These are phyloP conservation scores for Camelina neglecta DNA, from an alignment of 345 rosid genomes.

Conservation along the genomic window DNA sequence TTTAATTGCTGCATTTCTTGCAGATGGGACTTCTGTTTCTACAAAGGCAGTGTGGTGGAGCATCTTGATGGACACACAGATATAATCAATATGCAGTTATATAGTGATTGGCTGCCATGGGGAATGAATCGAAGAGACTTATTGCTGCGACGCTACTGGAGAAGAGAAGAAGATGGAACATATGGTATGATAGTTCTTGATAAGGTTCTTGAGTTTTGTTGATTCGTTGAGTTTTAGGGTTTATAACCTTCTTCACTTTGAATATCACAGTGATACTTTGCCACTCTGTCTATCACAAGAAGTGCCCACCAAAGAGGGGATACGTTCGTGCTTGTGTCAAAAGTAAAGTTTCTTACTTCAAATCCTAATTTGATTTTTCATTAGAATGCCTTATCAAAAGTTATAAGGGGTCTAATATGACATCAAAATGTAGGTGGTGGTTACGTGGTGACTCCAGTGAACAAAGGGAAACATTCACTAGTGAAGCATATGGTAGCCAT, in stretches of 20 bases:
- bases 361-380: not conserved
- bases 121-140: constrained; percentile 85
- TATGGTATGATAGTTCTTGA: constrained; percentile 59
- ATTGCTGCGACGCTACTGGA: constrained; percentile 84
- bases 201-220: not conserved
- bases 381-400: not conserved
- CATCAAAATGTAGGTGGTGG: constrained; percentile 73
- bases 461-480: constrained; percentile 70
- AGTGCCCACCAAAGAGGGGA: constrained; percentile 71
- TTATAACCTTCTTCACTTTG: constrained; percentile 26
- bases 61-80: constrained; percentile 94
- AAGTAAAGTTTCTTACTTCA: constrained; percentile 58
- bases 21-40: constrained; percentile 95
- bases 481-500: constrained; percentile 95
- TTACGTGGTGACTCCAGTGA: constrained; percentile 74
- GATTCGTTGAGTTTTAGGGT: not conserved
- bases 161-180: constrained; percentile 96
- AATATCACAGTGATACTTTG: constrained; percentile 72
- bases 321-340: constrained; percentile 89
- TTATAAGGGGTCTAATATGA: not conserved
- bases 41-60: constrained; percentile 75
- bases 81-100: constrained; percentile 65
- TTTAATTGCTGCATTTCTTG: constrained; percentile 27
- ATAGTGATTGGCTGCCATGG: constrained; percentile 88
- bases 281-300: constrained; percentile 87